Evolutionary conservation across 768 basidiomycete species (phyloP).

Genomic region (Mycena galopus): DNA sequence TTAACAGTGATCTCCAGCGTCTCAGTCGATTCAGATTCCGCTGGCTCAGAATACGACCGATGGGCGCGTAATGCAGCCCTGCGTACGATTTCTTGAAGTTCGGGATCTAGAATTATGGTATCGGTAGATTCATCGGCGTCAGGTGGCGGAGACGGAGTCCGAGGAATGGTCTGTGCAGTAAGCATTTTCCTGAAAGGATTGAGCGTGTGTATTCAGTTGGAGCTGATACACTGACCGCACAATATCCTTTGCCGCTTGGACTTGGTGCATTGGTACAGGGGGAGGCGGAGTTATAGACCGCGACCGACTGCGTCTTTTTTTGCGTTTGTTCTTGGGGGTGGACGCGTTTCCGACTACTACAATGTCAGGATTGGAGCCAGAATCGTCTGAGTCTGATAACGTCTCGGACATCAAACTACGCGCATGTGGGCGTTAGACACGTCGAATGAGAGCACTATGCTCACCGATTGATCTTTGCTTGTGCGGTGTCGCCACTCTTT

Average conservation of each 20-base stretch:
- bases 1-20: conserved; percentile 67
- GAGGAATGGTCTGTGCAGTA: conserved; percentile 45
- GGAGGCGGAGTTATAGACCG: conserved; percentile 85
- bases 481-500: conserved; percentile 50
- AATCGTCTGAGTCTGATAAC: conserved; percentile 50
- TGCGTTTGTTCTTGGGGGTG: conserved; percentile 53
- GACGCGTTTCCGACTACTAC: conserved; percentile 50
- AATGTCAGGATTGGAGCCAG: conserved; percentile 48
- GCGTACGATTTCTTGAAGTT: conserved; percentile 70
- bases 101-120: conserved; percentile 67
- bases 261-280: conserved; percentile 63
- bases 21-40: conserved; percentile 44
- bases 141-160: conserved; percentile 62
- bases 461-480: conserved; percentile 64
- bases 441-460: conserved; percentile 26
- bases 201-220: neutral
- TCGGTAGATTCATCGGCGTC: conserved; percentile 62
- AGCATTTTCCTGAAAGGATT: conserved; percentile 60
- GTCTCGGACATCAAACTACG: conserved; percentile 44
- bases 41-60: conserved; percentile 43
- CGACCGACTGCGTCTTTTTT: conserved; percentile 71
- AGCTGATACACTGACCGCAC: conserved; percentile 61
- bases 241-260: conserved; percentile 68
- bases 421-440: conserved; percentile 1
- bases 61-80: conserved; percentile 45